Percentiles rank a stretch among this genome's conserved stretches.
phyloP scores from a whole-genome alignment of 1,284 basidiomycete genomes.

The Grifola frondosa region DNA sequence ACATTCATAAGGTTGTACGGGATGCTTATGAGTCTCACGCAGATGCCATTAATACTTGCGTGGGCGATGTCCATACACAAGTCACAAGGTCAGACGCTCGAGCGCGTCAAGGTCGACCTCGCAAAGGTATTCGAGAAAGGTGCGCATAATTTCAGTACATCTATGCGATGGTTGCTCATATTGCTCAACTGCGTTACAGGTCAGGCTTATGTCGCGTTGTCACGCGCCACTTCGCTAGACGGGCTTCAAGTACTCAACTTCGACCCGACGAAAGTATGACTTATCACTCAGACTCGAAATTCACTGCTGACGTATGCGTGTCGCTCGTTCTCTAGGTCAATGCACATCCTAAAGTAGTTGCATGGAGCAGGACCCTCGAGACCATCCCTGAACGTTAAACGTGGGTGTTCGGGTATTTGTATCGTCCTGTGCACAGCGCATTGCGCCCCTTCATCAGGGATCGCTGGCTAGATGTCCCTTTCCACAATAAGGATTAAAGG shows the following conservation, averaged over 20 bases:
- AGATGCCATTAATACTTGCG: conserved; percentile 80
- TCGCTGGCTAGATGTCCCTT: too few relatives aligned
- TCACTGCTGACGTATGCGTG: not conserved
- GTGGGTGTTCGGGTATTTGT: too few relatives aligned
- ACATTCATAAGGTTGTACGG: too few relatives aligned
- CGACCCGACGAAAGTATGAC: conserved; percentile 63
- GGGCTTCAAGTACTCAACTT: conserved; percentile 86
- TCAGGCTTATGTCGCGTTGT: conserved; percentile 89
- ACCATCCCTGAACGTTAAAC: conserved; percentile 18
- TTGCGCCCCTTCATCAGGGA: too few relatives aligned
- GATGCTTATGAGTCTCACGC: too few relatives aligned
- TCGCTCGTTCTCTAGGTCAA: conserved; percentile 28
- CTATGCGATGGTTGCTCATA: not conserved
- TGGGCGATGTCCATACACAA: conserved; percentile 98
- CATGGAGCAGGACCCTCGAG: conserved; percentile 38
- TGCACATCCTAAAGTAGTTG: conserved; percentile 38
- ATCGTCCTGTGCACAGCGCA: too few relatives aligned
- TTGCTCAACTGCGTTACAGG: conserved; percentile 25
- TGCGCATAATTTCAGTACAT: conserved; percentile 27
- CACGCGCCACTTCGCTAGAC: conserved; percentile 84
- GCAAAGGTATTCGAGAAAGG: conserved; percentile 89
- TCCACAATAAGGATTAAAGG: too few relatives aligned
- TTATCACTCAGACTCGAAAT: not conserved
- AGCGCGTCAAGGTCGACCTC: conserved; percentile 83
- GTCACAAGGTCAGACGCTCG: conserved; percentile 87